These are phyloP conservation scores for Fagopyrum tataricum DNA, from an alignment of 148 eudicot genomes.

Conservation along the genomic window DNA sequence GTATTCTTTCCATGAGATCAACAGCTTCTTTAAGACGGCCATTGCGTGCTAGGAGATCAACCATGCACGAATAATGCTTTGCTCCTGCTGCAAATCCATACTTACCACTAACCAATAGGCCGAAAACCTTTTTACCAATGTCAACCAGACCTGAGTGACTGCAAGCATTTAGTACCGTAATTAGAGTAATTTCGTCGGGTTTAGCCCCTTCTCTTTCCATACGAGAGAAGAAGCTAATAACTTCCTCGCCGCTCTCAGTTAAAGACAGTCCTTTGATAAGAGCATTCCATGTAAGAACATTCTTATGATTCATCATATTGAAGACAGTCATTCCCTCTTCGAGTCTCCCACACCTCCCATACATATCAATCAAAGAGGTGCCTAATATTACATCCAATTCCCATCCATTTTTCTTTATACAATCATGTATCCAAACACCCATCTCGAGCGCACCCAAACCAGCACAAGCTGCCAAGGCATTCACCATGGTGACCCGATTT, in stretches of 20 bases:
- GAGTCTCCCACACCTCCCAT: slow-evolving; percentile 47
- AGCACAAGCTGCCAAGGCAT: slow-evolving; percentile 48
- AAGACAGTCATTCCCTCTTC: slow-evolving; percentile 34
- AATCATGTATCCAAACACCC: slow-evolving; percentile 47
- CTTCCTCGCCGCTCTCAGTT: slow-evolving; percentile 40
- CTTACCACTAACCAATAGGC: slow-evolving; percentile 32
- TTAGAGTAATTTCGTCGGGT: slow-evolving; percentile 47
- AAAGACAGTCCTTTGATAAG: slow-evolving; percentile 50
- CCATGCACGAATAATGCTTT: slow-evolving; percentile 58
- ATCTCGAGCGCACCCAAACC: slow-evolving; percentile 33
- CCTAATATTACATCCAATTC: slow-evolving; percentile 43
- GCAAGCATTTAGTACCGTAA: slow-evolving; percentile 54
- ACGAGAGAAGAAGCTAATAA: slow-evolving; percentile 27
- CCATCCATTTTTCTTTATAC: slow-evolving; percentile 26
- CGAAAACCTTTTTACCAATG: slow-evolving; percentile 30
- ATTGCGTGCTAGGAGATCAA: slow-evolving; percentile 56
- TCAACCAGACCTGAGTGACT: slow-evolving; percentile 45
- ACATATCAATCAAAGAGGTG: slow-evolving; percentile 54
- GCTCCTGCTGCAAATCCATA: slow-evolving; percentile 38
- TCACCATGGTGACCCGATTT: slow-evolving; percentile 39
- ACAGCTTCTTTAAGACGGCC: slow-evolving; percentile 41
- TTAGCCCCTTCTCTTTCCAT: slow-evolving; percentile 40
- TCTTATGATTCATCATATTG: slow-evolving; percentile 28
- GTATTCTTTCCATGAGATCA: slow-evolving; percentile 35
- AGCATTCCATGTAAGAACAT: slow-evolving; percentile 44